Evolutionary conservation across 73 alveolate genomes (phyloP), one percentile per base, ranked within the genome.

Genomic region (Paramecium sexaurelia): DNA sequence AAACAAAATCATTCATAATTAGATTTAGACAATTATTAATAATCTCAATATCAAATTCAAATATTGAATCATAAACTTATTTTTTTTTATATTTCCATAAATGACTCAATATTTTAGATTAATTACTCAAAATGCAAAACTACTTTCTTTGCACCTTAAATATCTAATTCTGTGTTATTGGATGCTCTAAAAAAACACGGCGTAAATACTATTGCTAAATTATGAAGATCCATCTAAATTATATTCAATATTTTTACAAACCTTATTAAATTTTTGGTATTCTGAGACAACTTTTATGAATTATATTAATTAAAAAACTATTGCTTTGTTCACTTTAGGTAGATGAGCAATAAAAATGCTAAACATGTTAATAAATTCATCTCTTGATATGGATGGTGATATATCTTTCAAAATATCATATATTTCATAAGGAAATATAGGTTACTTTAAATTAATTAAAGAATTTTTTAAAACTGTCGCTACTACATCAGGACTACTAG

Each of bases 341-440:
- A 73, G 17, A 36, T 73, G 57, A 5, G 87, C 87, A 73, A 73
- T 33, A 33, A 73, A 36, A 2, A 73, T 36, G 7, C 66, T 36
- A 20, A 73, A 73, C 87, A 73, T 73, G 9, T 73, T 66, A 11
- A 73, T 22, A 1, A 73, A 73, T 33, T 73, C 67, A 1, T 19
- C 13, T 3, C 7, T 36, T 36, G 55, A 19, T 27, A 33, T 10
- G 7, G 3, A 20, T 7, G 87, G 55, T 8, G 32, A 6, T n/a
- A 32, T 36, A 0, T 78, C 73, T 13, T 20, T 78, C 11, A 78
- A n/a, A 40, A 39, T 78, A 2, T 19, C 75, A 78, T 78, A 78
- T 2, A 78, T 78, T 22, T 78, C 90, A 33, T 20, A 78, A 41
- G 90, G 90, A 33, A 78, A 78, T 1, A 78, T 24, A 17, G 90